Conservation (phyloP, 768 basidiomycete genomes). For the Leccinum fibrillosum region DNA sequence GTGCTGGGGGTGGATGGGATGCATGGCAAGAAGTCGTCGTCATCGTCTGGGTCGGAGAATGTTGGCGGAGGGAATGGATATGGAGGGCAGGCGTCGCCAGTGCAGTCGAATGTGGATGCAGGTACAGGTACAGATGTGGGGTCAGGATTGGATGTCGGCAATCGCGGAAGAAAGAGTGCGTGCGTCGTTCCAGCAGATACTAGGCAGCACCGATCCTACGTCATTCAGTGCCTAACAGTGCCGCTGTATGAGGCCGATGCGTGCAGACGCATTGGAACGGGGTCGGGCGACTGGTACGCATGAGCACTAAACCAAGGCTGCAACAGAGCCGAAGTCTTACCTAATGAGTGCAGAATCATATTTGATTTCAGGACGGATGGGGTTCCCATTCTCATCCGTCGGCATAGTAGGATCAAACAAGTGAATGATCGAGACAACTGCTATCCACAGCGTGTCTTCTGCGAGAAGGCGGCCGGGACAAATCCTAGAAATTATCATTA, state of each 20-base stretch:
- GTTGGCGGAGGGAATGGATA: no score
- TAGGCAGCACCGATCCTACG: neutral
- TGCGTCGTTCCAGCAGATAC: neutral
- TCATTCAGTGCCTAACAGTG: neutral
- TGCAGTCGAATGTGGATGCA: no score
- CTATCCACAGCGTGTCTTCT: conserved; percentile 6
- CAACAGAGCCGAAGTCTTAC: neutral
- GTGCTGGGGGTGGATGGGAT: no score
- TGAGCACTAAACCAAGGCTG: neutral
- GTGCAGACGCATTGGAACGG: conserved; percentile 2
- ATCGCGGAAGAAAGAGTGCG: neutral
- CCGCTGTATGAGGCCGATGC: neutral
- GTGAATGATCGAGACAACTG: neutral
- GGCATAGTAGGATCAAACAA: conserved; percentile 4
- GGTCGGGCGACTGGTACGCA: neutral
- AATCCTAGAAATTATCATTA: neutral
- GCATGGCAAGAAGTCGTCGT: no score
- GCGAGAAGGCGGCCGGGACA: conserved; percentile 5
- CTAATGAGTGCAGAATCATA: conserved; percentile 1
- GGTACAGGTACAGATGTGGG: no score
- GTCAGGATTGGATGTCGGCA: no score
- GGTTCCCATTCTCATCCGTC: neutral
- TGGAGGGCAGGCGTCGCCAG: no score
- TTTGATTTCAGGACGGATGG: neutral
- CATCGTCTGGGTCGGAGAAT: no score